Base-by-base conservation (phyloP, 75 land plant genomes). In the Chamaecyparis obtusa region DNA sequence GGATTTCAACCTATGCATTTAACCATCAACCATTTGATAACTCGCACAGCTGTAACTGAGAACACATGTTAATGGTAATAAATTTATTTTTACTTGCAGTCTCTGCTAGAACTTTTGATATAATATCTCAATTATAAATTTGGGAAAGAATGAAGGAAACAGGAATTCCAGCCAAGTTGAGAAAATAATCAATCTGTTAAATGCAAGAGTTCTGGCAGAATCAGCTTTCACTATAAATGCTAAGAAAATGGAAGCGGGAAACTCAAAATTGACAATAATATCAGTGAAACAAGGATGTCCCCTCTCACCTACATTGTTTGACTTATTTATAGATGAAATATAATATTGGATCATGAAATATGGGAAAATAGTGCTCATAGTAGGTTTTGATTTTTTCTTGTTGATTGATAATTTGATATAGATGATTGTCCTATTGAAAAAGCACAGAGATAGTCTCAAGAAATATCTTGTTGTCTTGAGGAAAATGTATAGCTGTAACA, bases 1-100 rank as follows among this genome's bases (percentile, higher is more conserved):
- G 39, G 39, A 2, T 75, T 75, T 75, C 78, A 75, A 75, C 78
- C 33, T 74, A 81, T 87, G 74, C 88, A 83, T 54, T 74, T 56
- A 88, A n/a, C 64, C 74, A 27, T 56, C 24, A 51, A 44, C 84
- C 35, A 49, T 83, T 32, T 75, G 78, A 37, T 74, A 74, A 35
- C 77, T 74, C 14, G 0, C 33, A 35, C 15, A 74, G 77, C 14
- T 33, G 36, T 74, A n/a, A 32, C 77, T 74, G 77, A 74, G 77
- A 74, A 74, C 4, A 32, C 37, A 75, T 32, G 32, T 2, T 9
- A 13, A 75, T 35, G 35, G 19, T 75, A 75, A 75, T 75, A 32
- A 13, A 13, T 1, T 75, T 3, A 75, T 36, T 8, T 32, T 15
- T 75, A 13, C 35, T 75, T 35, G 78, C 32, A 36, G 77, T 9